Evolutionary conservation across 1,139 yeast species (phyloP), one percentile per base, ranked within the genome.

Genomic region (Geotrichum candidum): DNA sequence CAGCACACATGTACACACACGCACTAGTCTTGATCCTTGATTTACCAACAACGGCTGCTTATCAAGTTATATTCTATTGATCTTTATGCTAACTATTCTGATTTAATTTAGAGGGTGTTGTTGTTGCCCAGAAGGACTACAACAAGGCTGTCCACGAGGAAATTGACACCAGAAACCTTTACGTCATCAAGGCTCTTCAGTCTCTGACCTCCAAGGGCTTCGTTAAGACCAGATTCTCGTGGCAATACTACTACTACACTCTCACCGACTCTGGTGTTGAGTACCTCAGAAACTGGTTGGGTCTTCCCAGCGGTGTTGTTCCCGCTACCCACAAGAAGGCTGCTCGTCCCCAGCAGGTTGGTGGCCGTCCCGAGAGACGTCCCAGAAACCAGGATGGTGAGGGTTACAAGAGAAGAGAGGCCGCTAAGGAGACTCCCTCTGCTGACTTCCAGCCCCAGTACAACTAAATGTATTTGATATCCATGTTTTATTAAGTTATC

Each of bases 231-330:
- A 98, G 92, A 84, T 94, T 94, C 88, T 94, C 99, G 77, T 94
- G 99, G 99, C 97, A 92, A 88, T 90, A 90, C 87, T 95, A 94
- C 85, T 95, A 94, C 96, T 95, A 95, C 96, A 91, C 99, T 85
- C 90, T 95, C 80, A 94, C 98, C 79, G 98, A 95, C 80, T 97
- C 90, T 83, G 99, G 99, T 87, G 95, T 95, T 72, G 97, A 91
- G 79, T 94, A 84, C 89, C 89, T 94, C 80, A 90, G 98, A 84
- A 90, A 89, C 79, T 96, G 92, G 90, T 88, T 94, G 82, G 92
- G 92, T 87, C 87, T 94, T 77, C 99, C 99, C 82, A 95, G 88
- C 81, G 96, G 92, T 82, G 88, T 94, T 81, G 95, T 92, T 80
- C 99, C 99, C 79, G 88, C 90, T 81, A 94, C 99, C 81, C 90